Evolutionary conservation across 768 basidiomycete genomes (phyloP), one percentile per base, ranked within the genome.

Genomic region (Termitomyces sp.): DNA sequence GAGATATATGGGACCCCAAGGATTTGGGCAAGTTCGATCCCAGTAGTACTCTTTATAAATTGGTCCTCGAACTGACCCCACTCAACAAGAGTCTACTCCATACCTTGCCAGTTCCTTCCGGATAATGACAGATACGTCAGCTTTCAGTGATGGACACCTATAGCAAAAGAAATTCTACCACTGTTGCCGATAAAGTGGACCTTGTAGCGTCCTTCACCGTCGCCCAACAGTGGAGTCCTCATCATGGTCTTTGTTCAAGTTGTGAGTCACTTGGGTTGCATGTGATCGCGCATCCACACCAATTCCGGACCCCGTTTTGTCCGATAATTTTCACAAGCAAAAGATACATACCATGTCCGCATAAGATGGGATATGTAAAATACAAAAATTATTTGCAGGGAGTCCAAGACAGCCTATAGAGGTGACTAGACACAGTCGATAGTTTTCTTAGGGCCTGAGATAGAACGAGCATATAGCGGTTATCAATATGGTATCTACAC

Each of bases 151-250:
- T 6, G 27, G 1, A 22, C 13, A 26, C 18, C 36, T 13, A 9
- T 12, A 36, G 26, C 20, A 46, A 56, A 47, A 20, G 36, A 14
- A 20, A 46, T 43, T 39, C 53, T 62, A 66, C 64, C 65, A 51
- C 63, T 67, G 59, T 86, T 85, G 43, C 83, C 84, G 14, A 79
- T 64, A 9, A 85, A 54, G 46, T 74, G 71, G 46, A 85, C 68
- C 56, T 72, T 77, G 59, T 79, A 83, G 16, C 60, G 64, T 3
- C 83, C 81, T n/a, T 72, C 34, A 26, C 58, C 70, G 59, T 84
- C 79, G 24, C 83, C 80, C 29, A 73, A 58, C 16, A 74, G 69
- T 60, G 72, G 71, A 27, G 20, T 36, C 9, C n/a, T 41, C 39
- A 20, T 41, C 55, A 63, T 61, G 43, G 27, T 42, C 5, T 34